Conservation (phyloP, 805 yeast species). For the Candida verbasci region DNA sequence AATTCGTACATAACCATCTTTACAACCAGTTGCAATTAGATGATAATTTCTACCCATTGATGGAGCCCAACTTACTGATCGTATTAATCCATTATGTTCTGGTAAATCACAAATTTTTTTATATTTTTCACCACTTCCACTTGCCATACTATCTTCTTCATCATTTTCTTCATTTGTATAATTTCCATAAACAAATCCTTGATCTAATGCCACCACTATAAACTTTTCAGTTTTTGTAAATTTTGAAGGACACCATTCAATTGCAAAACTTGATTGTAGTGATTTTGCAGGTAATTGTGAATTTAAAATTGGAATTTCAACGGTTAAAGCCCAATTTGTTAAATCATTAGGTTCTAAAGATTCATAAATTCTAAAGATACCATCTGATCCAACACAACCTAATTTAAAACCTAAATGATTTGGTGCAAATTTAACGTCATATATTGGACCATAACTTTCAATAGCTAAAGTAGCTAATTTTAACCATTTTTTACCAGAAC, state of each 20-base stretch:
- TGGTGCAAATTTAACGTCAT: conserved; percentile 88
- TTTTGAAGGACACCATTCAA: conserved; percentile 89
- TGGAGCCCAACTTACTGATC: conserved; percentile 96
- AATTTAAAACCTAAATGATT: conserved; percentile 73
- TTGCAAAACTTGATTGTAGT: conserved; percentile 77
- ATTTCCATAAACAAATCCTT: conserved; percentile 66
- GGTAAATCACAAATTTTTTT: conserved; percentile 61
- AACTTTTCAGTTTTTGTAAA: conserved; percentile 70
- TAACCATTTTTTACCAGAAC: conserved; percentile 83
- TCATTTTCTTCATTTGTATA: conserved; percentile 2
- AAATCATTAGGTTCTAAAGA: conserved; percentile 87
- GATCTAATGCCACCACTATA: conserved; percentile 81
- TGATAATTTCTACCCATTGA: conserved; percentile 89
- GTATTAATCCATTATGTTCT: conserved; percentile 80
- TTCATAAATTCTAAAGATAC: conserved; percentile 78
- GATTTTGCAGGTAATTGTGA: conserved; percentile 70
- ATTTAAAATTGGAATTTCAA: conserved; percentile 63
- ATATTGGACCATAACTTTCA: conserved; percentile 84
- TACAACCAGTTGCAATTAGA: conserved; percentile 90
- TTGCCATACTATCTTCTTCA: conserved; percentile 13
- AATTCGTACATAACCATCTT: conserved; percentile 87
- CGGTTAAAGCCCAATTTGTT: conserved; percentile 72
- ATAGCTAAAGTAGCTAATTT: conserved; percentile 65
- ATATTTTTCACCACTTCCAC: conserved; percentile 28
- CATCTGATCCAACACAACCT: conserved; percentile 88